A percentile compares a stretch with the other conserved stretches of the same genome.
These are phyloP conservation scores for Podospora fimiseda DNA, from an alignment of 495 filamentous ascomycete genomes.

Conservation along the genomic window DNA sequence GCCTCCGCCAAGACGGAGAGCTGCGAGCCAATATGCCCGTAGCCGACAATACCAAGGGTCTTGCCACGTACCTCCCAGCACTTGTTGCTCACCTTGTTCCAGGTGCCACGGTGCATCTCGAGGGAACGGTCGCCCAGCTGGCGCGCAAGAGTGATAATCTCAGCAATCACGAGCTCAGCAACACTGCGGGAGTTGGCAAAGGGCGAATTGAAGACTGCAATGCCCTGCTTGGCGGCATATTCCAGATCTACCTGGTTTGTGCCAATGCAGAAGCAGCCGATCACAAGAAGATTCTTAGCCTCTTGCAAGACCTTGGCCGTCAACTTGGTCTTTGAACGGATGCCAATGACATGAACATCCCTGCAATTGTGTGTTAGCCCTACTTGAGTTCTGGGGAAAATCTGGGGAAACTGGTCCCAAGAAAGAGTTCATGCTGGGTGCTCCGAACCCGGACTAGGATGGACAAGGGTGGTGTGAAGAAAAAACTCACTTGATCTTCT, in stretches of 20 bases:
- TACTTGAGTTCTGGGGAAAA: no score
- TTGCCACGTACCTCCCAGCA: constrained; percentile 99
- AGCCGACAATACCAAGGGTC: constrained; percentile 92
- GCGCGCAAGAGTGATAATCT: constrained; percentile 86
- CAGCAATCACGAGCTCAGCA: constrained; percentile 88
- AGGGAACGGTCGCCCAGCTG: constrained; percentile 89
- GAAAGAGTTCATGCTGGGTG: no score
- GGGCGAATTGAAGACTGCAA: constrained; percentile 98
- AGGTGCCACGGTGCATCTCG: constrained; percentile 90
- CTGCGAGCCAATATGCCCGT: constrained; percentile 96
- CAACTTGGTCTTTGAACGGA: constrained; percentile 95
- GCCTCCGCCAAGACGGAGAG: constrained; percentile 92
- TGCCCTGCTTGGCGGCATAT: constrained; percentile 84
- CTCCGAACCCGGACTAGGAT: constrained; percentile 21
- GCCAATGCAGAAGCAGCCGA: constrained; percentile 98
- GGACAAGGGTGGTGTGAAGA: neutral
- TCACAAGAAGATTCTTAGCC: constrained; percentile 88
- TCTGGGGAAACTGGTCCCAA: no score
- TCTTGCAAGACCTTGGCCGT: constrained; percentile 76
- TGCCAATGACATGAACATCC: constrained; percentile 95
- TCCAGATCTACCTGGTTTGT: constrained; percentile 97
- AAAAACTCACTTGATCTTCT: constrained; percentile 79
- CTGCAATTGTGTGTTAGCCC: constrained; percentile 43
- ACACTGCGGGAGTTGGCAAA: constrained; percentile 97
- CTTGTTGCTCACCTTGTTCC: constrained; percentile 94